These are phyloP conservation scores for Spergularia marina DNA, from an alignment of 148 eudicot species.

Conservation along the genomic window DNA sequence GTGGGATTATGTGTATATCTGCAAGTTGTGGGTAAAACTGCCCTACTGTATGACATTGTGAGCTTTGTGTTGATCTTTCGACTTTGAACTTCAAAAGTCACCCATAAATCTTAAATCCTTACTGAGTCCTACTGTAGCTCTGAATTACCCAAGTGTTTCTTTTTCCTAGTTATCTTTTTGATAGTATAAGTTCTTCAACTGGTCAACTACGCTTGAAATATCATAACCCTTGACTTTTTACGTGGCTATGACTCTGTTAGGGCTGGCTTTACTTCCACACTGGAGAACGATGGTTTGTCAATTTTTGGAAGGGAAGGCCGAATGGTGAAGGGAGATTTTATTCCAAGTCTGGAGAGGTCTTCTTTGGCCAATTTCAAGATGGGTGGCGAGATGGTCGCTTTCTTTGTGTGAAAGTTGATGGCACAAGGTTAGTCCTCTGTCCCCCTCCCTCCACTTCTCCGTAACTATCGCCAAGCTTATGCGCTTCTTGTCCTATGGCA, in stretches of 20 bases:
- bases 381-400: constrained; percentile 94
- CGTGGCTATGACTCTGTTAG: constrained; percentile 28
- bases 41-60: too few species aligned
- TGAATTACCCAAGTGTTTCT: not conserved
- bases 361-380: constrained; percentile 82
- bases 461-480: too few species aligned
- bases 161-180: not conserved
- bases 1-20: not conserved
- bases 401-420: constrained; percentile 67
- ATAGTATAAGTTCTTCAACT: not conserved
- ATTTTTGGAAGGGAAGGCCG: constrained; percentile 97
- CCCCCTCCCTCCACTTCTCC: not conserved
- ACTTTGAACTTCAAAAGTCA: not conserved
- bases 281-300: constrained; percentile 98
- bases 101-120: not conserved
- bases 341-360: constrained; percentile 71
- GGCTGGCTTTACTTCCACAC: constrained; percentile 94
- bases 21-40: too few species aligned
- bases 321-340: constrained; percentile 97
- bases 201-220: not conserved
- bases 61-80: not conserved
- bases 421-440: constrained; percentile 55
- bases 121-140: not conserved
- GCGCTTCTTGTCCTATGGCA: not conserved
- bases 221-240: not conserved